Evolutionary conservation across 495 filamentous ascomycete genomes (phyloP), one percentile per base, ranked within the genome.

Genomic region (Viridothelium virens): DNA sequence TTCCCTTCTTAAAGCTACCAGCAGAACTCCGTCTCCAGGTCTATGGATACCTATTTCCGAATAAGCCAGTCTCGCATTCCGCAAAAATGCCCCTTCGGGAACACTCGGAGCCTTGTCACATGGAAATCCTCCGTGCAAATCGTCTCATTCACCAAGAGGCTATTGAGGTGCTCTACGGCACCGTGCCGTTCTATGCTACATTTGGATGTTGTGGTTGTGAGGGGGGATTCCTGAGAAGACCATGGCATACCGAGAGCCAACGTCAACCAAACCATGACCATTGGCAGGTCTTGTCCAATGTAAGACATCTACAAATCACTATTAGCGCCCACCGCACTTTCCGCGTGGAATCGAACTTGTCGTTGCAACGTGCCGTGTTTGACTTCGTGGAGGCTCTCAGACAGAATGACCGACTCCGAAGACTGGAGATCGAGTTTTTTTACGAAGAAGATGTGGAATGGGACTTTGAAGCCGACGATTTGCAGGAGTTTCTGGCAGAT

Each of bases 11-110:
- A 33, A 63, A 64, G 33, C 66, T 68, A 6, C 62, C 66, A 2
- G 41, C 66, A 37, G 66, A 68, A n/a, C 61, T 68, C 2, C 66
- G 66, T 62, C 11, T 68, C 39, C 46, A 64, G 47, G 56, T 68
- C 46, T 64, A 56, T 36, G 38, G 48, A 16, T 56, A 64, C 33
- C 46, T 68, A 14, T 63, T 68, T 36, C 66, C 61, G 16, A 14
- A 44, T 10, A 59, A 59, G 2, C 25, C 18, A 10, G 53, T 59
- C 31, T 36, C 53, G 25, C 6, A 3, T 14, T 18, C 10, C 7
- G 18, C 7, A 14, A 31, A 14, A 3, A 9, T 10, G 10, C 18
- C 31, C 7, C 53, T 59, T 59, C n/a, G 53, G 10, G 53, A 59
- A 14, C 25, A 59, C 31, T 18, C 6, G 14, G 53, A 59, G 14